These are phyloP conservation scores for Papiliotrema flavescens DNA, from an alignment of 1,284 basidiomycete species.

Conservation along the genomic window DNA sequence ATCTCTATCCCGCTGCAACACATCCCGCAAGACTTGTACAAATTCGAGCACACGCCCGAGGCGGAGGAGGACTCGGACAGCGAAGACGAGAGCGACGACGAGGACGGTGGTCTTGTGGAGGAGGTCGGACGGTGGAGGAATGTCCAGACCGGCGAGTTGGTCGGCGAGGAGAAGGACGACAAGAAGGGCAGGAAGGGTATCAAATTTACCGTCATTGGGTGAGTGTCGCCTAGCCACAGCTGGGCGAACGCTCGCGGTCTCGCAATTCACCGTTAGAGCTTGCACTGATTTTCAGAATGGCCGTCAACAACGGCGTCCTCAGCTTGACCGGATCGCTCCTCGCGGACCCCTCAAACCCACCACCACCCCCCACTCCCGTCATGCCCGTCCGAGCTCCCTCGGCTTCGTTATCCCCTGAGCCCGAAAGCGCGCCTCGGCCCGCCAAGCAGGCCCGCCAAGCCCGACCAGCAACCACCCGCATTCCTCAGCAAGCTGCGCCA, in stretches of 20 bases:
- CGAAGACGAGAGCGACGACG: conserved; percentile 34
- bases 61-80: conserved; percentile 30
- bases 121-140: conserved; percentile 74
- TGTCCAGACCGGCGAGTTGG: conserved; percentile 61
- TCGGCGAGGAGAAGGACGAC: conserved; percentile 61
- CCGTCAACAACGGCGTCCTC: conserved; percentile 91
- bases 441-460: background rate
- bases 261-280: background rate
- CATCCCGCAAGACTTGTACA: conserved; percentile 75
- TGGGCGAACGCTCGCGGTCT: background rate
- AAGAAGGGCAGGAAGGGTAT: conserved; percentile 59
- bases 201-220: conserved; percentile 90
- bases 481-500: conserved; percentile 4
- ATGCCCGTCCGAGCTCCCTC: conserved; percentile 12
- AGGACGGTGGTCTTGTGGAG: conserved; percentile 16
- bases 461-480: background rate
- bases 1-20: conserved; percentile 92
- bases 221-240: conserved; percentile 26
- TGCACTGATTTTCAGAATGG: conserved; percentile 58
- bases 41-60: conserved; percentile 68
- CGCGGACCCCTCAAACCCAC: conserved; percentile 72
- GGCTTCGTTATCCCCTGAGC: conserved; percentile 24
- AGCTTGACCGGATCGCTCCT: conserved; percentile 89
- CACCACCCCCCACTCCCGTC: conserved; percentile 48
- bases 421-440: background rate